Evolutionary conservation across 306 rosid genomes (phyloP), one percentile per base, ranked within the genome.

Genomic region (Sesbania bispinosa): DNA sequence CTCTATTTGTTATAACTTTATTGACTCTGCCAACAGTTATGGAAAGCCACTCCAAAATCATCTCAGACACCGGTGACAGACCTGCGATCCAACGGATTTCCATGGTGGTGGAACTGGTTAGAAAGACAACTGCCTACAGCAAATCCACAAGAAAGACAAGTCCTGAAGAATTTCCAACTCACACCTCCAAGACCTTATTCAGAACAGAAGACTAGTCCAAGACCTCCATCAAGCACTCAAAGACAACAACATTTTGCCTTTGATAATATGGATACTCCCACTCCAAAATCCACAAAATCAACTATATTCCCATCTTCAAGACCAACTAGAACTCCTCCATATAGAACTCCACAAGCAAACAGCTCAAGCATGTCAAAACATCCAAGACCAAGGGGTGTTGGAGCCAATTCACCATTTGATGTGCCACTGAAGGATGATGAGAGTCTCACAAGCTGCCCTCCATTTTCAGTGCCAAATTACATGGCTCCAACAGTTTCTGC

Each of bases 81-180:
- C 24, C 29, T 78, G 14, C 84, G 86, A 53, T 69, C 90, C 1
- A 88, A 89, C 0, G 94, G 89, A 74, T 89, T 83, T 29, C 97
- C 96, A 6, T 88, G 99, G 97, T 94, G 99, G 99, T 94, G 94
- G 96, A 94, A 89, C 81, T 94, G 99, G 99, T 71, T 94, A 81
- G 99, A 94, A 76, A 80, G 88, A n/a, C 96, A 90, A 63, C 33
- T 77, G 13, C 90, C 96, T 15, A 21, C 83, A 10, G 46, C 82
- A 71, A 83, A 69, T 74, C 82, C 90, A 14, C 82, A 84, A 13
- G 89, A 86, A 62, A 80, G 67, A 75, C 92, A 76, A 38, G 71
- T 80, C 16, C 39, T 85, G 63, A 89, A 89, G 72, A 94, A 66
- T 72, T 89, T 87, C 42, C 89, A 89, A 43, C 74, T 86, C 39